Evolutionary conservation across 108 stramenopile species (phyloP), one percentile per base, ranked within the genome.

Genomic region (Chaetoceros tenuissimus): DNA sequence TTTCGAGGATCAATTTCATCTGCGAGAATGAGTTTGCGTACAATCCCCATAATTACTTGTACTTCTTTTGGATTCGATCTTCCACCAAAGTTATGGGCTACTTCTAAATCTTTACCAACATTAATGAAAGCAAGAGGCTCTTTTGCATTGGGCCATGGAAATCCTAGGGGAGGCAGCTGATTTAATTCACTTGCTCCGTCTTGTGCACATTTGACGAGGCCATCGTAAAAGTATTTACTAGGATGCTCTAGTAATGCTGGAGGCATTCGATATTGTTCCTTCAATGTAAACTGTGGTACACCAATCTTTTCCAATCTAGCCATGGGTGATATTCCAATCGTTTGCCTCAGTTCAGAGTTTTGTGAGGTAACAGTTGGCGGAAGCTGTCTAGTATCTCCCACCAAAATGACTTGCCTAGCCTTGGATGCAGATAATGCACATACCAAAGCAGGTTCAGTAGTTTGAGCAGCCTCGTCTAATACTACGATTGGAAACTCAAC

Each of bases 391-490:
- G 82, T 79, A 51, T 87, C 82, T 7, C 86, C 86, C n/a, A 87
- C 73, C 25, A 84, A 18, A 26, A 84, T 71, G 18, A 87, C 26
- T 53, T 84, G 86, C 25, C 64, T 40, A 0, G 80, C 82, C 27
- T 69, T 57, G 16, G 80, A 66, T 8, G 80, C 78, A 7, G 76
- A 68, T 20, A 84, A 48, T 8, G 80, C 80, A 47, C 80, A 79
- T 16, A 84, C 28, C 8, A 84, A 51, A n/a, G 86, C 82, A 13
- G 82, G 82, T 60, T 84, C 82, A 0, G 82, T 87, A 3, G 77
- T 78, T 71, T 87, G 85, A 3, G 74, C 78, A 29, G 86, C 82
- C 55, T 87, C 86, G 51, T 87, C 86, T 27, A 87, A 54, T 0
- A 87, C 78, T 0, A 87, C 82, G 8, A 81, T 59, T 0, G 67